Evolutionary conservation across 345 rosid genomes (phyloP).

Genomic region (Brassica incana): DNA sequence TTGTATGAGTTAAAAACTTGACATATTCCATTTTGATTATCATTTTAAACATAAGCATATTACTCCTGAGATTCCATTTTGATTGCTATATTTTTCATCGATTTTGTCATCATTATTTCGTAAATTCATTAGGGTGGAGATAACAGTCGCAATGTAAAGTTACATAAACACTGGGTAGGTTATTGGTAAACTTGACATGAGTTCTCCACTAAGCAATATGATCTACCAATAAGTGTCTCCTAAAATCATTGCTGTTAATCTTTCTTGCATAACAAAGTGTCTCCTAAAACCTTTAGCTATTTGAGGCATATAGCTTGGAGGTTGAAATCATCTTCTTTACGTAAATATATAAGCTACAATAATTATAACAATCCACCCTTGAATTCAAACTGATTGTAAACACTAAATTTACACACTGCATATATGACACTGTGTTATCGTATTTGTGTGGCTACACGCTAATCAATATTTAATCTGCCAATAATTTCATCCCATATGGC

Average conservation of each 20-base stretch:
- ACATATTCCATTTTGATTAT: background rate
- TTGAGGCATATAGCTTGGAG: background rate
- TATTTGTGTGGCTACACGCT: background rate
- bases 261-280: background rate
- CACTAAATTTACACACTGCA: background rate
- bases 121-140: background rate
- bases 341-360: background rate
- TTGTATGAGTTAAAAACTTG: conserved; percentile 3
- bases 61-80: conserved; percentile 16
- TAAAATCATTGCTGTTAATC: background rate
- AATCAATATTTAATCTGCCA: background rate
- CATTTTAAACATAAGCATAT: conserved; percentile 11
- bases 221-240: background rate
- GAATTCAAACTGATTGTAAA: background rate
- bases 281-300: background rate
- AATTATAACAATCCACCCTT: background rate
- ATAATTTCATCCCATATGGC: background rate
- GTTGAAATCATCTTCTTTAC: background rate
- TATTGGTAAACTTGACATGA: background rate
- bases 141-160: background rate
- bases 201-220: background rate
- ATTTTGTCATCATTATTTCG: background rate
- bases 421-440: background rate
- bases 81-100: background rate
- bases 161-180: background rate